Evolutionary conservation across 129 eudicot genomes (phyloP).

Genomic region (Scalesia atractyloides): DNA sequence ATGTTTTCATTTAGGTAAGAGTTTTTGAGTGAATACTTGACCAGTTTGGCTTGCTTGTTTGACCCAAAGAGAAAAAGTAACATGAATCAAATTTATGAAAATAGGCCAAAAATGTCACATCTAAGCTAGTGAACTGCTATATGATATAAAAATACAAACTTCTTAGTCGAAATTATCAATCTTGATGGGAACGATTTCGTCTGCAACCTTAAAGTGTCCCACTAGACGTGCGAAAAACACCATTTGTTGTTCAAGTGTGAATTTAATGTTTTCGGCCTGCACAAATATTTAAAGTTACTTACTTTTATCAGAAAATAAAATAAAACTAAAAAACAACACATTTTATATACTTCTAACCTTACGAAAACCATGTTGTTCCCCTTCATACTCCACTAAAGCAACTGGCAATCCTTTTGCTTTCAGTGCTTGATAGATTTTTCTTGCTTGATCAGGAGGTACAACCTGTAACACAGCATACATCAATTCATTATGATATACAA

Average conservation of each 20-base stretch:
- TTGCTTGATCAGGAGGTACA: constrained; percentile 90
- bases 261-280: constrained; percentile 98
- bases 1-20: background rate
- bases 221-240: constrained; percentile 89
- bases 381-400: constrained; percentile 97
- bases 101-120: background rate
- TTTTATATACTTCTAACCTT: constrained; percentile 50
- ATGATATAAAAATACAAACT: background rate
- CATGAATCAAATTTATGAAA: background rate
- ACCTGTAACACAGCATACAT: constrained; percentile 50
- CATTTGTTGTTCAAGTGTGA: constrained; percentile 97
- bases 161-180: constrained; percentile 79
- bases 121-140: background rate
- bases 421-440: constrained; percentile 77
- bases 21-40: background rate
- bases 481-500: background rate
- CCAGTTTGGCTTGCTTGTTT: background rate
- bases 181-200: constrained; percentile 66
- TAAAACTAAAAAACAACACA: background rate
- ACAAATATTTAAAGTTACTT: background rate
- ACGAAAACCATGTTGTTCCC: constrained; percentile 98
- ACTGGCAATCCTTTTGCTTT: constrained; percentile 90
- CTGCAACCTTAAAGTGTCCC: constrained; percentile 82
- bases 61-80: background rate
- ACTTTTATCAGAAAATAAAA: background rate